Conservation (phyloP, 2,329 filamentous ascomycete species). For the Exophiala alcalophila region DNA sequence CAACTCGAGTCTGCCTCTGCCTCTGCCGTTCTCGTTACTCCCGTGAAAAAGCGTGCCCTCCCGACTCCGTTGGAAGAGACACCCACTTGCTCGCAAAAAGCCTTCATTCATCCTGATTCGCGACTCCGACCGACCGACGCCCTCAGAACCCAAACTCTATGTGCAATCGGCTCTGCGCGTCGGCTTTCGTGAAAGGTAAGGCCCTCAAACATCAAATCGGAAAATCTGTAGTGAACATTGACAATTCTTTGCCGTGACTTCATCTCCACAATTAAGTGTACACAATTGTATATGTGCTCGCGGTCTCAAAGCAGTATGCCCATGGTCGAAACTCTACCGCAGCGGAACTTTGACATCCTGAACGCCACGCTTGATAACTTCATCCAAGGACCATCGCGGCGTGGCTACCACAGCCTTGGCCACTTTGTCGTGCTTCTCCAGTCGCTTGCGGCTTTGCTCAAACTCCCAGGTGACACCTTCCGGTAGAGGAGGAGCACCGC, state of each 20-base stretch:
- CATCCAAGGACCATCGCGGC: conserved; percentile 75
- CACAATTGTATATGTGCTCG: conserved; percentile 5
- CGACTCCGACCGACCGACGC: conserved; percentile 3
- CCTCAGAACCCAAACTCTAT: conserved; percentile 15
- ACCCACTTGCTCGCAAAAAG: no score
- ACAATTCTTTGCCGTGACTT: conserved; percentile 3
- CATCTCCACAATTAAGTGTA: conserved; percentile 14
- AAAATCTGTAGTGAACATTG: no score
- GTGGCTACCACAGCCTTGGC: conserved; percentile 51
- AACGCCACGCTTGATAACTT: conserved; percentile 69
- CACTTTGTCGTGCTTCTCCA: conserved; percentile 47
- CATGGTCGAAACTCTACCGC: conserved; percentile 47
- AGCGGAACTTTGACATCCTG: conserved; percentile 72
- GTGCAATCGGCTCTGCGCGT: conserved; percentile 19
- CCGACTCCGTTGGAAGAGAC: no score
- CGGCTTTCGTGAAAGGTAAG: conserved; percentile 11
- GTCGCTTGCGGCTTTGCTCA: conserved; percentile 63
- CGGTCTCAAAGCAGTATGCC: not conserved
- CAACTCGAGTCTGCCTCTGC: no score
- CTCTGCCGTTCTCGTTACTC: no score
- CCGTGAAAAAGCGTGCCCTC: no score
- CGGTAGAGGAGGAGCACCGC: conserved; percentile 73
- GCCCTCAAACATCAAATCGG: conserved; percentile 7
- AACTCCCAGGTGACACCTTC: conserved; percentile 69
- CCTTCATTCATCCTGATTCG: no score